Percentiles rank a stretch among this genome's conserved stretches.
Evolutionary conservation across 1,284 basidiomycete genomes (phyloP).

Genomic region (Neotropicomus parvogracilis): DNA sequence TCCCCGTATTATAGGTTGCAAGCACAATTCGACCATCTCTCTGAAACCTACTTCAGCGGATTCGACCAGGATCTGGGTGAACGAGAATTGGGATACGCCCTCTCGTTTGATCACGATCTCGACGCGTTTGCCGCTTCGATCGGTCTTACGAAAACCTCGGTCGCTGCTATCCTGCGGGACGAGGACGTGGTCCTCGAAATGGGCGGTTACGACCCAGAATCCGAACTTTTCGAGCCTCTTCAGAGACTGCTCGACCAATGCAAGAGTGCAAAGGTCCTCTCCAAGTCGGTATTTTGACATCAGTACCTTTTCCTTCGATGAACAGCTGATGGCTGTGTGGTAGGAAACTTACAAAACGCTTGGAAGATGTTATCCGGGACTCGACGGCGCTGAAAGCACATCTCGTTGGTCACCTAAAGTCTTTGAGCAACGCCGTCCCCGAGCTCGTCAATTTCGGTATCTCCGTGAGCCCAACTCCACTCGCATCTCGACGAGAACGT

Average conservation of each 20-base stretch:
- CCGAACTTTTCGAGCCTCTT: constrained; percentile 75
- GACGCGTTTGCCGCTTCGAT: constrained; percentile 90
- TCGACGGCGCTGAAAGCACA: constrained; percentile 69
- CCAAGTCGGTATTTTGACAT: constrained; percentile 54
- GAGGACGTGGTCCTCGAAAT: constrained; percentile 73
- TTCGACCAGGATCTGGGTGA: constrained; percentile 86
- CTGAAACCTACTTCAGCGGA: constrained; percentile 78
- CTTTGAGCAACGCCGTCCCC: constrained; percentile 67
- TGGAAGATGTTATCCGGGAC: constrained; percentile 76
- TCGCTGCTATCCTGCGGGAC: constrained; percentile 71
- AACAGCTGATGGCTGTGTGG: constrained; percentile 5
- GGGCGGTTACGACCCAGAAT: constrained; percentile 69
- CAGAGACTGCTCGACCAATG: constrained; percentile 79
- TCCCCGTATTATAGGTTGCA: constrained; percentile 57
- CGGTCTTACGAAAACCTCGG: constrained; percentile 80
- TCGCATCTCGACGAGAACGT: not conserved
- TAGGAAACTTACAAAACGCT: constrained; percentile 81
- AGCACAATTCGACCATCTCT: constrained; percentile 87
- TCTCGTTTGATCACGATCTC: constrained; percentile 82
- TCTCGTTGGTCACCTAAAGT: constrained; percentile 68
- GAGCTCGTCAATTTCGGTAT: constrained; percentile 88
- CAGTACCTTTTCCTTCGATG: not conserved
- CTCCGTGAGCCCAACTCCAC: constrained; percentile 49
- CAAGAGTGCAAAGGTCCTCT: constrained; percentile 74
- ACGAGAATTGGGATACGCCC: constrained; percentile 78